Base-by-base conservation (phyloP, 306 rosid genomes). In the Vachellia pachyceras region DNA sequence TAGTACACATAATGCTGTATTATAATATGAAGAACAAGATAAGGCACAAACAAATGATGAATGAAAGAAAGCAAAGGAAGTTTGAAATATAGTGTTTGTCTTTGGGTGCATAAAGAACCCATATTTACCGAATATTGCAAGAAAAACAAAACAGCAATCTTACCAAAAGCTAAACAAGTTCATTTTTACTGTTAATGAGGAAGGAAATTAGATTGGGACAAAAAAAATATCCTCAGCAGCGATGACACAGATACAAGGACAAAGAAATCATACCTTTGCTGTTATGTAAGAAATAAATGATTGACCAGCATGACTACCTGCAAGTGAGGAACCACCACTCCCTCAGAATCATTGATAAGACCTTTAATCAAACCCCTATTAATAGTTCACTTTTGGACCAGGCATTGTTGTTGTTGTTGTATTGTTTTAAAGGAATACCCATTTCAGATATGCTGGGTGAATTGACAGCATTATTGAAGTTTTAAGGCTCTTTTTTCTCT, bases 301-400 rank as follows among this genome's bases (percentile, higher is more conserved):
- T 80, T 89, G 92, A 61, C 99, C 99, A 75, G 91, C 86, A 63
- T 85, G 90, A 87, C 94, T 85, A 81, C 91, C 98, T 95, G 96
- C 83, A 83, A 61, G n/a, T 61, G 68, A 3, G 68, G 40, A 61
- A 61, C 68, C 68, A 61, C 1, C 4, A 33, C 15, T 25, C 37
- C 68, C 40, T 29, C 40, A 61, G n/a, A 61, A 61, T 61, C 68
- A 61, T n/a, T 29, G 37, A 5, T 29, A 29, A 61, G 18, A 25
- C 39, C 68, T 12, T 10, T 60, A 60, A 60, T 25, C 8, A 12
- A 60, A 3, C 67, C 37, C 39, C 18, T 12, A 58, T 58, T 58
- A 22, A 25, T 23, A 58, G 37, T 10, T 22, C 36, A 29, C 5
- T n/a, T n/a, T n/a, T n/a, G n/a, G n/a, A n/a, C n/a, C n/a, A n/a